These are phyloP conservation scores for Mycena rebaudengoi DNA, from an alignment of 768 basidiomycete genomes.

Conservation along the genomic window DNA sequence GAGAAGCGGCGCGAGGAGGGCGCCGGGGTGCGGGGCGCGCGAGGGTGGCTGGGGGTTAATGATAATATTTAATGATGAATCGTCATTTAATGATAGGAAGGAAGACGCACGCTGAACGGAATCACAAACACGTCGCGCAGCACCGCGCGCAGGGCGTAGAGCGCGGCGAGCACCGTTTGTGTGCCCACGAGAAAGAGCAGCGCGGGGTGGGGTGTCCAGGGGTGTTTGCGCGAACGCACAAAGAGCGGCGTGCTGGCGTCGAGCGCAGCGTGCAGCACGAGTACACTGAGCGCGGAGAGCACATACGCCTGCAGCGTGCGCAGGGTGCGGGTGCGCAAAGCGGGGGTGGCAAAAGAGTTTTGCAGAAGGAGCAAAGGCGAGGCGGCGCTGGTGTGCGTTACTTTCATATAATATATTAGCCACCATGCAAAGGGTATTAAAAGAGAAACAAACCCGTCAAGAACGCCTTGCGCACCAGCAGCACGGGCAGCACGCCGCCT, in stretches of 20 bases:
- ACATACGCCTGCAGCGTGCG: conserved; percentile 13
- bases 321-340: conserved; percentile 1
- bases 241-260: no score
- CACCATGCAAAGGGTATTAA: no score
- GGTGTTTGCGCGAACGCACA: conserved; percentile 83
- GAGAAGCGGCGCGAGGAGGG: conserved; percentile 49
- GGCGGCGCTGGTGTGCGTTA: conserved; percentile 18
- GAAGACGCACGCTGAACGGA: conserved; percentile 20
- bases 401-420: neutral
- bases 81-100: neutral
- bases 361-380: conserved; percentile 15
- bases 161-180: conserved; percentile 56
- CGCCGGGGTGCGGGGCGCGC: conserved; percentile 9
- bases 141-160: conserved; percentile 64
- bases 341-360: conserved; percentile 17
- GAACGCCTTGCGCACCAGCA: no score
- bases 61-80: neutral
- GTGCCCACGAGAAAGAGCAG: conserved; percentile 66
- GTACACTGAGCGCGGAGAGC: conserved; percentile 52
- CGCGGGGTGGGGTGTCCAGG: conserved; percentile 75
- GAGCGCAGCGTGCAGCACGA: conserved; percentile 52
- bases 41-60: conserved; percentile 4
- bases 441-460: no score
- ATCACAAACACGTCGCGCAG: conserved; percentile 54
- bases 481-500: no score